Evolutionary conservation across 768 basidiomycete genomes (phyloP).

Genomic region (Suillus subluteus): DNA sequence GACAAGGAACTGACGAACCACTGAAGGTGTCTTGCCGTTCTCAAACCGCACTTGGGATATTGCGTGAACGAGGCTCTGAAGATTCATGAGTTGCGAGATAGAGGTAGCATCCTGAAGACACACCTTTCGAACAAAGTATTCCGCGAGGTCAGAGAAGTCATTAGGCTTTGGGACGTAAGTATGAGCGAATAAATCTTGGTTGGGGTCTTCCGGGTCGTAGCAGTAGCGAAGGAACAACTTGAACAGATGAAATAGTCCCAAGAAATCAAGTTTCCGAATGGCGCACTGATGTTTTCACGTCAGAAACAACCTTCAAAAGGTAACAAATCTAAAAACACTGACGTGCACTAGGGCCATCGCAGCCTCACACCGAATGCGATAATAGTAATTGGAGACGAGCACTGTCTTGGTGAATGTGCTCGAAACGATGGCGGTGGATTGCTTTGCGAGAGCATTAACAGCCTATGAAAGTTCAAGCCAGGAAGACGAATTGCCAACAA

Average conservation of each 20-base stretch:
- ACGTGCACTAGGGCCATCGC: constrained; percentile 83
- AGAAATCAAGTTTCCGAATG: constrained; percentile 77
- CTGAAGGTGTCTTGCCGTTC: constrained; percentile 82
- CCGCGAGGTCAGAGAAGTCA: constrained; percentile 87
- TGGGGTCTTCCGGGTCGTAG: constrained; percentile 83
- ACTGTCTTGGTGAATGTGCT: constrained; percentile 93
- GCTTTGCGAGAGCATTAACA: constrained; percentile 81
- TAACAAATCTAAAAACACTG: constrained; percentile 35
- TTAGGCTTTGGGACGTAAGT: constrained; percentile 95
- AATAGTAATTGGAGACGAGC: constrained; percentile 94
- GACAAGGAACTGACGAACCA: constrained; percentile 86
- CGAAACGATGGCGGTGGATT: constrained; percentile 83
- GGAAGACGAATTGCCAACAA: not conserved
- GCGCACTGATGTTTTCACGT: constrained; percentile 63
- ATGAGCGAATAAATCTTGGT: constrained; percentile 83
- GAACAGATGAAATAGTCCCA: constrained; percentile 94
- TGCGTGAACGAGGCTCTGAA: constrained; percentile 75
- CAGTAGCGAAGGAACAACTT: constrained; percentile 92
- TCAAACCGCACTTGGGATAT: constrained; percentile 87
- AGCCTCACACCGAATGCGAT: constrained; percentile 94
- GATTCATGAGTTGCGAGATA: constrained; percentile 13
- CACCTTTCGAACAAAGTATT: constrained; percentile 96
- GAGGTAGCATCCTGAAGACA: constrained; percentile 9
- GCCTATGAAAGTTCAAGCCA: constrained; percentile 59
- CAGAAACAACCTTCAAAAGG: constrained; percentile 16